phyloP scores from a whole-genome alignment of 2,329 filamentous ascomycete species.

The Xylariaceae sp. region DNA sequence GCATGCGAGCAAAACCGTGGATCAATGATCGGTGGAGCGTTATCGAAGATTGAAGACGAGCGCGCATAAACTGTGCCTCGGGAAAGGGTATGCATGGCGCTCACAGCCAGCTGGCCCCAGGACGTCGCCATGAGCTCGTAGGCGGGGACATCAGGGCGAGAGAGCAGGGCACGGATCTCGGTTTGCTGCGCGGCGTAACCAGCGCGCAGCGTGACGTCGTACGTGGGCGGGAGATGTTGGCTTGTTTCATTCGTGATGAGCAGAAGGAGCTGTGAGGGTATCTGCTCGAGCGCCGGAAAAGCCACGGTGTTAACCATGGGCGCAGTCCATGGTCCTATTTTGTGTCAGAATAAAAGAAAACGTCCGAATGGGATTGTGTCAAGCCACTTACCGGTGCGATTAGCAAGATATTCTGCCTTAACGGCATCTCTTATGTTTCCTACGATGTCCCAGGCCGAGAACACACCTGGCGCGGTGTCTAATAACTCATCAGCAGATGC shows the following conservation, averaged over 20 bases:
- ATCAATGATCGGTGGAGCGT: slow-evolving; percentile 49
- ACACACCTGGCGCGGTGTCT: slow-evolving; percentile 36
- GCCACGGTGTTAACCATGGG: slow-evolving; percentile 42
- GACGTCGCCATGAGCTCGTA: slow-evolving; percentile 44
- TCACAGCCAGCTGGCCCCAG: slow-evolving; percentile 43
- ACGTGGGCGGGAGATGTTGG: slow-evolving; percentile 32
- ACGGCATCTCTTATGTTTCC: slow-evolving; percentile 31
- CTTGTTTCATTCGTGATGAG: slow-evolving; percentile 18
- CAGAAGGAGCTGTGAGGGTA: slow-evolving; percentile 27
- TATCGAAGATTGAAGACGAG: slow-evolving; percentile 44
- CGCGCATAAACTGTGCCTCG: slow-evolving; percentile 51
- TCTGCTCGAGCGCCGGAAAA: slow-evolving; percentile 35
- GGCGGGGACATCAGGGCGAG: slow-evolving; percentile 32
- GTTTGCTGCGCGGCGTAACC: slow-evolving; percentile 36
- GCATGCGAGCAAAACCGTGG: slow-evolving; percentile 53
- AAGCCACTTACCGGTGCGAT: slow-evolving; percentile 34
- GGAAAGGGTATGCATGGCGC: slow-evolving; percentile 50
- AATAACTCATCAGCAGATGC: background rate
- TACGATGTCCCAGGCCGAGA: slow-evolving; percentile 38
- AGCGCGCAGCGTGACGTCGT: slow-evolving; percentile 34
- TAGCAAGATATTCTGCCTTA: slow-evolving; percentile 34
- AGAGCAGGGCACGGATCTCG: slow-evolving; percentile 33
- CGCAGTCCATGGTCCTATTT: slow-evolving; percentile 37
- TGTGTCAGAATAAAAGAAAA: slow-evolving; percentile 17
- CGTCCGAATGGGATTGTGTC: background rate